Conservation (phyloP, 2,329 filamentous ascomycete genomes). For the Blastomyces gilchristii region DNA sequence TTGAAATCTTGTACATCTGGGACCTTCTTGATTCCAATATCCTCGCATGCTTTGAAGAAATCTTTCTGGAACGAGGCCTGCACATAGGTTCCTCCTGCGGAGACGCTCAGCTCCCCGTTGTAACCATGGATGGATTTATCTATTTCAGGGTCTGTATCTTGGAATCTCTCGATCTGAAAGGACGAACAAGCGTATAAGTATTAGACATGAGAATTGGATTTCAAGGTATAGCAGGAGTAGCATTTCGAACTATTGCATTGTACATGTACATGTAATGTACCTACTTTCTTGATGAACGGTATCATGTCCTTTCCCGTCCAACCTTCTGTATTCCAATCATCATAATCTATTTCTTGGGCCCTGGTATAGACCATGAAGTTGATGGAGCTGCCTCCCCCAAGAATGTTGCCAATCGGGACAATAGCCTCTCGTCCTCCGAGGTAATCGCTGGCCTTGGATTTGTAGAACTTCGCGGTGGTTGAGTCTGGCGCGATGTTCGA, state of each 20-base stretch:
- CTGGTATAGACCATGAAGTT: slow-evolving; percentile 48
- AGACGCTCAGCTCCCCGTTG: slow-evolving; percentile 15
- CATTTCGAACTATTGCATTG: not conserved
- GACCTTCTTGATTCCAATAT: slow-evolving; percentile 11
- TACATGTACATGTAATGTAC: not conserved
- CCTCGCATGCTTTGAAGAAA: slow-evolving; percentile 14
- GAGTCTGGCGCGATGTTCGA: slow-evolving; percentile 40
- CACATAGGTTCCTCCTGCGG: slow-evolving; percentile 12
- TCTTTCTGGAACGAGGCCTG: slow-evolving; percentile 14
- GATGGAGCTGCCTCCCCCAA: slow-evolving; percentile 54
- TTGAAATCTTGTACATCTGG: slow-evolving; percentile 15
- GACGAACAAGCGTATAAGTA: not conserved
- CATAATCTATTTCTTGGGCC: slow-evolving; percentile 28
- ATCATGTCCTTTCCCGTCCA: slow-evolving; percentile 45
- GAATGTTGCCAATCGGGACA: slow-evolving; percentile 39
- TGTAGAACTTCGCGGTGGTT: slow-evolving; percentile 45
- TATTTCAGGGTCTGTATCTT: slow-evolving; percentile 13
- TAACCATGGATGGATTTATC: slow-evolving; percentile 15
- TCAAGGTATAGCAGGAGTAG: not conserved
- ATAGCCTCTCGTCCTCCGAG: slow-evolving; percentile 23
- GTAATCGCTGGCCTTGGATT: slow-evolving; percentile 35
- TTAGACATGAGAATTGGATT: not conserved
- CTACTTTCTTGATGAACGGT: slow-evolving; percentile 44
- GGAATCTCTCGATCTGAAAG: slow-evolving; percentile 15
- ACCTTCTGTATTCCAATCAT: slow-evolving; percentile 44